Base-by-base conservation (phyloP, 352 stramenopile genomes). In the Globisporangium spiculum region DNA sequence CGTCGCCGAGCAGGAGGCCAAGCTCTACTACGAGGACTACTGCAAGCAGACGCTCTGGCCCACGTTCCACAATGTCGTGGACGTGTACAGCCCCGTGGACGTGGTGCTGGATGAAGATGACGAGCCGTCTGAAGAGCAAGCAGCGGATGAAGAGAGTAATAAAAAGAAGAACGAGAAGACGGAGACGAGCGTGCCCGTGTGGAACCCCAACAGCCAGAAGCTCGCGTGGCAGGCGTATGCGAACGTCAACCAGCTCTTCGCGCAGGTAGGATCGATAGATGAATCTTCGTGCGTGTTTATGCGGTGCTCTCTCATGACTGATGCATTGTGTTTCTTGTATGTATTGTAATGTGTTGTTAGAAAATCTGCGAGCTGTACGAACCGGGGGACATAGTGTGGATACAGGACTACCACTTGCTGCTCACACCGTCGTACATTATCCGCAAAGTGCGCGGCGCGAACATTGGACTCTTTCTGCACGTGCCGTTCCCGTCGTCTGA, bases 371-470 rank as follows among this genome's bases (percentile, higher is more conserved):
- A 93, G 34, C 34, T 94, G 9, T 93, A 94, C 57, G 84, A 92
- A 34, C 78, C 73, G 20, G 88, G 90, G 14, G 88, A 98, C 59
- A 78, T 97, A 41, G 82, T 99, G 22, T 99, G 98, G 98, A 90
- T 99, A 38, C 97, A 99, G 69, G 98, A 98, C 66, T 99, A 99
- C 73, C 97, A 99, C 75, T 76, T 99, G 24, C 80, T 99, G 58
- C 88, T 99, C 9, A 89, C 98, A 32, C 98, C 98, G 5, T 98
- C 88, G 20, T 99, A 98, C 67, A 88, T 99, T 26, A 93, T 96
- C 7, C 83, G 95, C 52, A 86, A 90, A 30, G 53, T 95, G 1
- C 86, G 98, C 58, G 88, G 86, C 41, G 77, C 80, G 26, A 98
- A 98, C 74, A 91, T 99, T 55, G 97, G 96, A 7, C 85, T 99